Conservation (phyloP, 2,329 filamentous ascomycete genomes). For the Fonsecaea pedrosoi region DNA sequence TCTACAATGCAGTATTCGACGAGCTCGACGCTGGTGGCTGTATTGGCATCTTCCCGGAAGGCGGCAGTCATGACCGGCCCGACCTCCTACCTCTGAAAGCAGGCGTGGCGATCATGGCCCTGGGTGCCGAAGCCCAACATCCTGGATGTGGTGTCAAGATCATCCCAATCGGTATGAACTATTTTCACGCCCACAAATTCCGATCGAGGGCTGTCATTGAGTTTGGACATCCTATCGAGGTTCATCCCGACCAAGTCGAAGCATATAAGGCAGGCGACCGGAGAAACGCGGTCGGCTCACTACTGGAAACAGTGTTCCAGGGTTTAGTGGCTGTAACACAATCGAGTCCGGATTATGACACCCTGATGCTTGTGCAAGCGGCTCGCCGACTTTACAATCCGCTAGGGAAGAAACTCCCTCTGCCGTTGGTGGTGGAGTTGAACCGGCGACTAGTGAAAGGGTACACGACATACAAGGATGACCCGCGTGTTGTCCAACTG, state of each 20-base stretch:
- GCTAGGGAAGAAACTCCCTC: constrained; percentile 88
- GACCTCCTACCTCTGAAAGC: constrained; percentile 92
- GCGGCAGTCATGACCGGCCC: constrained; percentile 92
- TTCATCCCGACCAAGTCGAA: constrained; percentile 80
- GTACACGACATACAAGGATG: constrained; percentile 90
- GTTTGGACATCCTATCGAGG: constrained; percentile 87
- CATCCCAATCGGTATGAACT: constrained; percentile 98
- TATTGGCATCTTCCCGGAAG: constrained; percentile 96
- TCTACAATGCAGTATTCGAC: constrained; percentile 91
- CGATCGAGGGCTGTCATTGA: constrained; percentile 94
- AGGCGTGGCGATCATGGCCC: constrained; percentile 96
- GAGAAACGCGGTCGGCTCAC: constrained; percentile 82
- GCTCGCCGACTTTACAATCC: constrained; percentile 92
- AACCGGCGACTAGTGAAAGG: constrained; percentile 90
- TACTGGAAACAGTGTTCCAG: constrained; percentile 86
- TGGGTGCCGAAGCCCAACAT: constrained; percentile 83
- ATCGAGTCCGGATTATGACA: constrained; percentile 92
- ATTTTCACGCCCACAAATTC: constrained; percentile 99
- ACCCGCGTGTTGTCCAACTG: constrained; percentile 78
- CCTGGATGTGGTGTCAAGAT: constrained; percentile 91
- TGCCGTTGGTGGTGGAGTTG: constrained; percentile 91
- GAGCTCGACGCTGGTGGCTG: constrained; percentile 82
- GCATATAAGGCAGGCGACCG: constrained; percentile 84
- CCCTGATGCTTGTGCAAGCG: constrained; percentile 92
- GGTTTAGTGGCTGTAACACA: constrained; percentile 87